These are phyloP conservation scores for Phytophthora ohioensis DNA, from an alignment of 352 stramenopile genomes.

Conservation along the genomic window DNA sequence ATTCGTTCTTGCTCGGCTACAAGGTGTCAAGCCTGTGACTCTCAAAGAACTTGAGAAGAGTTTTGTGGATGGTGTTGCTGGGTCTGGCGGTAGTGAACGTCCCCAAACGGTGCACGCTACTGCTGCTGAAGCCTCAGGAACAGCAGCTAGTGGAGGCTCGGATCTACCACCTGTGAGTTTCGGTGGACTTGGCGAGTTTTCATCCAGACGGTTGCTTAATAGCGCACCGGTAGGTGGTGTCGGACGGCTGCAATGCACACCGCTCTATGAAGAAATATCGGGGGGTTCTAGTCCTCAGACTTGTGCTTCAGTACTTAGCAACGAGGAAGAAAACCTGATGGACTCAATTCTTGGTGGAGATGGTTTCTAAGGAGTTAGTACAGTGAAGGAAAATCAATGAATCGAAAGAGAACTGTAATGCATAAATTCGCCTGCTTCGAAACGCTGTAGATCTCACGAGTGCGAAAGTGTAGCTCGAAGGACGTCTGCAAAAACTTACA, in stretches of 20 bases:
- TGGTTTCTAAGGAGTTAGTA: slow-evolving; percentile 20
- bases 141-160: slow-evolving; percentile 23
- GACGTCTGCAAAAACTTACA: no score
- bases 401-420: neutral
- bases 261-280: slow-evolving; percentile 27
- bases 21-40: slow-evolving; percentile 80
- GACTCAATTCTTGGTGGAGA: slow-evolving; percentile 73
- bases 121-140: slow-evolving; percentile 22
- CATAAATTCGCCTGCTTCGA: neutral
- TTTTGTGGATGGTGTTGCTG: slow-evolving; percentile 61
- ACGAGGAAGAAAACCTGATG: slow-evolving; percentile 89
- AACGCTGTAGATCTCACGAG: no score
- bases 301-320: slow-evolving; percentile 61
- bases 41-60: slow-evolving; percentile 88
- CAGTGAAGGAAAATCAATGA: slow-evolving; percentile 1
- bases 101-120: slow-evolving; percentile 72
- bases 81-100: slow-evolving; percentile 39
- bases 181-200: slow-evolving; percentile 32
- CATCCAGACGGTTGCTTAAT: slow-evolving; percentile 63
- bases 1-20: slow-evolving; percentile 71
- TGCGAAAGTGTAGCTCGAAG: no score
- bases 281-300: slow-evolving; percentile 12
- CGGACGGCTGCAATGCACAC: slow-evolving; percentile 72
- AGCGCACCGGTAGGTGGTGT: slow-evolving; percentile 74
- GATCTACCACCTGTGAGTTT: slow-evolving; percentile 59